Percentiles rank a stretch among this genome's conserved stretches.
These are phyloP conservation scores for Ocimum tenuiflorum DNA, from an alignment of 257 asterid species.

Conservation along the genomic window DNA sequence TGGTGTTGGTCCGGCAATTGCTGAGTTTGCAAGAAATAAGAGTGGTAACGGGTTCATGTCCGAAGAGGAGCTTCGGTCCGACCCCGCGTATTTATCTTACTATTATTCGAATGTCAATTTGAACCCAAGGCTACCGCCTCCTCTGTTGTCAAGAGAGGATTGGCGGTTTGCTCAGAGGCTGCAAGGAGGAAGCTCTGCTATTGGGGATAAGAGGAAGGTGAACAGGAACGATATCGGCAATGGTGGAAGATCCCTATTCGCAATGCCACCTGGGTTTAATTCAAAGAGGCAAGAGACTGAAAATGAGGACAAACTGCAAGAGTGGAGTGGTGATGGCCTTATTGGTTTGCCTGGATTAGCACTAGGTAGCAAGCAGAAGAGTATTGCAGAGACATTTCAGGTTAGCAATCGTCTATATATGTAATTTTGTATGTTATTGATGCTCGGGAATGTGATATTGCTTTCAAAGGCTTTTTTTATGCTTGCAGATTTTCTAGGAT, in stretches of 20 bases:
- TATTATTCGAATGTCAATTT: conserved; percentile 83
- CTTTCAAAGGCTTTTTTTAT: background rate
- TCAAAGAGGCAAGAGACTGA: conserved; percentile 56
- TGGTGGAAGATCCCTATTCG: conserved; percentile 55
- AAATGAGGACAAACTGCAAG: conserved; percentile 53
- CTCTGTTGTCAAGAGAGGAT: conserved; percentile 81
- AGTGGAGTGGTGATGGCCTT: conserved; percentile 96
- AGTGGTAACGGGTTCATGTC: conserved; percentile 60
- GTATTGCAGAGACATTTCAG: conserved; percentile 80
- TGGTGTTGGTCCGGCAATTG: conserved; percentile 28
- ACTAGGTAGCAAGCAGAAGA: conserved; percentile 76
- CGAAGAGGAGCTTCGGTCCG: conserved; percentile 95
- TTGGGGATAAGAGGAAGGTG: conserved; percentile 92
- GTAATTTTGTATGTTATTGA: background rate
- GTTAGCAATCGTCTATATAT: conserved; percentile 28
- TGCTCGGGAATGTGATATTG: background rate
- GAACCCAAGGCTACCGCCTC: conserved; percentile 96
- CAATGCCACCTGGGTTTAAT: conserved; percentile 88
- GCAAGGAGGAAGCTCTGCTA: conserved; percentile 77
- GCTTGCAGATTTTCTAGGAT: conserved; percentile 3
- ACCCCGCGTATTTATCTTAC: conserved; percentile 74
- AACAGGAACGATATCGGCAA: conserved; percentile 57
- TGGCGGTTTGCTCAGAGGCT: conserved; percentile 80
- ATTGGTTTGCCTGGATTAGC: conserved; percentile 91
- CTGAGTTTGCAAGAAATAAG: conserved; percentile 52